Percentiles rank a stretch among this genome's conserved stretches.
Conservation (phyloP, 768 basidiomycete genomes). For the Fomitopsis serialis region DNA sequence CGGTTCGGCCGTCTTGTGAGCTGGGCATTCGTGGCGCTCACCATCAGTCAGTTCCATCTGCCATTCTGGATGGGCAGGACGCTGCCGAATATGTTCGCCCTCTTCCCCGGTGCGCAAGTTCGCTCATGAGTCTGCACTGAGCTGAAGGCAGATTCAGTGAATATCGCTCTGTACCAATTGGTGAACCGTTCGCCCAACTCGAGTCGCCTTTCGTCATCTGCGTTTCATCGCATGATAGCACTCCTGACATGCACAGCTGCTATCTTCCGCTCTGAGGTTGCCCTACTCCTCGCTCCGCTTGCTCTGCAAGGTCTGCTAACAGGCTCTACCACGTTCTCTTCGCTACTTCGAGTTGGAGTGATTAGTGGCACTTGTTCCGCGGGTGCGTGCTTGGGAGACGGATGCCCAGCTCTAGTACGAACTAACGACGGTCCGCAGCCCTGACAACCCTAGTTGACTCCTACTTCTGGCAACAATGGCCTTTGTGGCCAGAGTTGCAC, state of each 20-base stretch:
- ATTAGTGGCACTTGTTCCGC: conserved; percentile 43
- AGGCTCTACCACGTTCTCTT: conserved; percentile 36
- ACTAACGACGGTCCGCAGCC: conserved; percentile 40
- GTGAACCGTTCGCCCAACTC: conserved; percentile 39
- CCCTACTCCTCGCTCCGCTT: conserved; percentile 58
- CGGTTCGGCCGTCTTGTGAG: conserved; percentile 61
- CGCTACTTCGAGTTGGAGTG: conserved; percentile 45
- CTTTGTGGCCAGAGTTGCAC: conserved; percentile 84
- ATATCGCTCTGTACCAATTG: conserved; percentile 46
- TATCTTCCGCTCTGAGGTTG: conserved; percentile 78
- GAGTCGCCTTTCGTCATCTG: conserved; percentile 28
- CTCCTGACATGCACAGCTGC: conserved; percentile 64
- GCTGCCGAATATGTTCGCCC: conserved; percentile 90
- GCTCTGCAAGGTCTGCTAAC: conserved; percentile 45
- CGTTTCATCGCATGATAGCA: conserved; percentile 39
- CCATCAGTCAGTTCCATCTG: conserved; percentile 82
- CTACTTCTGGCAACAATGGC: conserved; percentile 71
- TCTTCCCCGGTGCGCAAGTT: conserved; percentile 58
- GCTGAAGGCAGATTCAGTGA: conserved; percentile 38
- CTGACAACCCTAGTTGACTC: conserved; percentile 70
- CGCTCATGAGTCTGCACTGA: background rate
- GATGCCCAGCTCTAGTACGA: too few species aligned
- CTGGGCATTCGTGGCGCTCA: conserved; percentile 60
- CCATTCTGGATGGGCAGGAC: conserved; percentile 94
- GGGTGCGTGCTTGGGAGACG: conserved; percentile 36